Base-by-base conservation (phyloP, 106 monocot species). In the Narthecium ossifragum region DNA sequence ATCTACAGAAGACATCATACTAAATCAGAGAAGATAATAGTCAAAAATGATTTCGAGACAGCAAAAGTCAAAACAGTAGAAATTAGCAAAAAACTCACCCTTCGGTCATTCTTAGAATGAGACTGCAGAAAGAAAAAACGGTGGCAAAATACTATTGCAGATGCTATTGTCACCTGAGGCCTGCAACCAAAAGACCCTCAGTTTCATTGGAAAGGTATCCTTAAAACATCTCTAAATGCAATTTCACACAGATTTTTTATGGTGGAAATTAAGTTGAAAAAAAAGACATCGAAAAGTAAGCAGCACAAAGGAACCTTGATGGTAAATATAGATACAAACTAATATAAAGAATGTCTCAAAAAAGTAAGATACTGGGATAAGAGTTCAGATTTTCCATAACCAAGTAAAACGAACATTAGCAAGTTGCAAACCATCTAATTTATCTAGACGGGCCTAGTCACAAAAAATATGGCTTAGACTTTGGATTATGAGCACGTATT, bases 111-210 rank as follows among this genome's bases (percentile, higher is more conserved):
- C 59, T 86, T 86, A 48, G 77, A 76, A 73, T 86, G 80, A 28
- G 85, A 86, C 47, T 80, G 85, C 0, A 70, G 77, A 55, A 86
- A 70, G 64, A 77, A 86, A 71, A 86, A 86, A 4, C 85, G 80
- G 61, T 86, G 85, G 58, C 85, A 86, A 64, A 77, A 80, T 55
- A 80, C 70, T 24, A 86, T 80, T 33, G 80, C 80, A 18, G 77
- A 77, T 39, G 85, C 80, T 68, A 86, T 86, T 65, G 85, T 81
- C 20, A 80, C 71, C 64, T 86, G 85, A 28, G 85, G 80, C 39
- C 85, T 86, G 77, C 52, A 69, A 51, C 8, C 13, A 46, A 64
- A 46, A 27, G 2, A 37, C 5, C 11, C 11, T 37, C 5, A 17
- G 43, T 43, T 3, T 4, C 18, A 17, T 43, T 43, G 18, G 18